Base-by-base conservation (phyloP, 2,329 filamentous ascomycete genomes). In the Plectosphaerella cucumerina region DNA sequence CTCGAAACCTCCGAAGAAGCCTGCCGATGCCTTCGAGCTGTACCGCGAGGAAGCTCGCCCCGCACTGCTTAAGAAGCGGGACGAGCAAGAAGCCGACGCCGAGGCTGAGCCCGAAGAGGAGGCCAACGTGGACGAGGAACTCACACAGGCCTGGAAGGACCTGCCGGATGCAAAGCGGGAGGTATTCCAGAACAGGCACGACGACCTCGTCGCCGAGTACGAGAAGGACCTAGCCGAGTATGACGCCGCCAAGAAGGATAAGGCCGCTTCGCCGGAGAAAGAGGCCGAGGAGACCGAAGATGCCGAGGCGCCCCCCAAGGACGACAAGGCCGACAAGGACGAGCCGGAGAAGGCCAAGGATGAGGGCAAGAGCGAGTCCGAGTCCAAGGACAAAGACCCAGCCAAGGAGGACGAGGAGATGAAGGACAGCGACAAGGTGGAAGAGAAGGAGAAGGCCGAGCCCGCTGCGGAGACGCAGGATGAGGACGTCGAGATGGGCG, bases 141-240 rank as follows among this genome's bases (percentile, higher is more conserved):
- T 84, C 9, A 67, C 71, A n/a, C 72, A 72, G 12, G 68, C 70
- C 41, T 84, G 81, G 80, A 76, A 80, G 52, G 74, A 77, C 18
- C 68, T 84, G 14, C 63, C 75, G 4, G 71, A 76, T 43, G 66
- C 64, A 20, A 70, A 77, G 47, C 77, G 74, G 60, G 76, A 79
- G 22, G 72, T 74, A 48, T 82, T 73, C 50, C 70, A 77, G 54
- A 57, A 65, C 5, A 71, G 70, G 20, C 71, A 70, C 47, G 69
- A 73, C 49, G 59, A 68, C 47, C 69, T 69, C 49, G 58, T 71
- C 39, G 64, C 52, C 39, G 65, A 70, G 56, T 72, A 72, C 62
- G 68, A 73, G 55, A 70, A 72, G 62, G 68, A 70, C n/a, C 71
- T 70, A 56, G 70, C 70, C 37, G 50, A 26, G 21, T 31, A 42